Evolutionary conservation across 202 grass and related monocot species (phyloP).

Genomic region (Dendrocalamus latiflorus): DNA sequence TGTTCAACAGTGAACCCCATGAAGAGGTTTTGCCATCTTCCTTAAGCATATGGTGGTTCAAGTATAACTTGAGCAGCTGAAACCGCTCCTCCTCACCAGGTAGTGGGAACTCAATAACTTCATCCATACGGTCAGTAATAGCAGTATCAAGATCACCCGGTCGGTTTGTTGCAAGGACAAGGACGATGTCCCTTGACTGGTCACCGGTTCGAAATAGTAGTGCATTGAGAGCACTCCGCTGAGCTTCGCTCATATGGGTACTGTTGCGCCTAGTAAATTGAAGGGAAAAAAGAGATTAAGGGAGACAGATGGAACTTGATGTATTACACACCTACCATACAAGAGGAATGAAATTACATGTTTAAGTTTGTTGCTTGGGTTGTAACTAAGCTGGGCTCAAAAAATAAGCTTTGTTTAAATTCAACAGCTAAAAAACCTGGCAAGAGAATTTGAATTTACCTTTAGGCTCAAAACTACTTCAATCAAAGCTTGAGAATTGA

Average conservation of each 20-base stretch:
- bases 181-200: slow-evolving; percentile 76
- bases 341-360: not conserved
- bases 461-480: slow-evolving; percentile 1
- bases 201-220: slow-evolving; percentile 92
- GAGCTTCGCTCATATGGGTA: slow-evolving; percentile 79
- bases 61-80: slow-evolving; percentile 80
- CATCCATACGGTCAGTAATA: slow-evolving; percentile 90
- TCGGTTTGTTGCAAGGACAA: slow-evolving; percentile 88
- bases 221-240: slow-evolving; percentile 94
- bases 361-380: slow-evolving; percentile 5
- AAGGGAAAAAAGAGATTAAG: slow-evolving; percentile 18
- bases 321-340: not conserved
- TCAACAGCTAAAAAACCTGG: not conserved
- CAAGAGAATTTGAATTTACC: not conserved
- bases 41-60: slow-evolving; percentile 66
- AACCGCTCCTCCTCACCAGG: slow-evolving; percentile 82
- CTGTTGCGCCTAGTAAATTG: slow-evolving; percentile 73
- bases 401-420: not conserved
- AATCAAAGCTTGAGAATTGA: not conserved
- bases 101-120: no score
- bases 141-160: slow-evolving; percentile 90
- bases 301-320: no score
- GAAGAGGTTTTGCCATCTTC: slow-evolving; percentile 33
- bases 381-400: not conserved
- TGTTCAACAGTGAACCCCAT: slow-evolving; percentile 49